Evolutionary conservation across 2,329 filamentous ascomycete genomes (phyloP).

Genomic region (Waltergamsia citrina): DNA sequence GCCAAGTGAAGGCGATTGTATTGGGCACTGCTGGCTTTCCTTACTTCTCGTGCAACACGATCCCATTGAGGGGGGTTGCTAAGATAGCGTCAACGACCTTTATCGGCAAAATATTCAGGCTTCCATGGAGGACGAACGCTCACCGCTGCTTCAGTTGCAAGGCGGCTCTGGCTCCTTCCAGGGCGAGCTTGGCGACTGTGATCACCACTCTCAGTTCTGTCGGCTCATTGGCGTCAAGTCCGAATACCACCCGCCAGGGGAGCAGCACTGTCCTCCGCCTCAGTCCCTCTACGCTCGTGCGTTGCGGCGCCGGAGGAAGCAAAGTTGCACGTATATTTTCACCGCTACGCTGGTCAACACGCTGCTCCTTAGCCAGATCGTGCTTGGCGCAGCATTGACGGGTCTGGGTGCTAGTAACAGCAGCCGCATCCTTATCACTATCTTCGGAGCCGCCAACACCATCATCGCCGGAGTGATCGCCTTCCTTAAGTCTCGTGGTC

Average conservation of each 20-base stretch:
- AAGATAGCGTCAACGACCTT: no score
- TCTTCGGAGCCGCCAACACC: conserved; percentile 12
- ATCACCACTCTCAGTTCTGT: conserved; percentile 11
- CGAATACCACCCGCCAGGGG: conserved; percentile 7
- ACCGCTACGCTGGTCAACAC: conserved; percentile 11
- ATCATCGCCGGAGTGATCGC: conserved; percentile 12
- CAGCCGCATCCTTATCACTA: conserved; percentile 10
- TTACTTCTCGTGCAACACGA: no score
- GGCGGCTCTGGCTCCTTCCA: no score
- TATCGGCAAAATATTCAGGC: no score
- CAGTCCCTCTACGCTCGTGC: conserved; percentile 11
- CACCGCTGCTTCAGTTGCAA: no score
- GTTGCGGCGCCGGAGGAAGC: conserved; percentile 6
- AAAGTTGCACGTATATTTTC: conserved; percentile 9
- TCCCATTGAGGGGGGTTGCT: no score
- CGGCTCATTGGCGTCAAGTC: conserved; percentile 8
- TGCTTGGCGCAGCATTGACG: conserved; percentile 11
- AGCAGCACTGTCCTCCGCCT: conserved; percentile 7
- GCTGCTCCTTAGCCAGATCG: conserved; percentile 10
- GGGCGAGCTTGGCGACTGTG: no score
- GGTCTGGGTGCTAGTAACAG: conserved; percentile 11
- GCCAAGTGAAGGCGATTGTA: no score
- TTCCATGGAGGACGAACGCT: no score
- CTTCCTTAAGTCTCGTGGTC: conserved; percentile 11
- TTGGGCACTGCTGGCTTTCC: no score